Evolutionary conservation across 257 asterid species (phyloP).

Genomic region (Nicotiana benthamiana): DNA sequence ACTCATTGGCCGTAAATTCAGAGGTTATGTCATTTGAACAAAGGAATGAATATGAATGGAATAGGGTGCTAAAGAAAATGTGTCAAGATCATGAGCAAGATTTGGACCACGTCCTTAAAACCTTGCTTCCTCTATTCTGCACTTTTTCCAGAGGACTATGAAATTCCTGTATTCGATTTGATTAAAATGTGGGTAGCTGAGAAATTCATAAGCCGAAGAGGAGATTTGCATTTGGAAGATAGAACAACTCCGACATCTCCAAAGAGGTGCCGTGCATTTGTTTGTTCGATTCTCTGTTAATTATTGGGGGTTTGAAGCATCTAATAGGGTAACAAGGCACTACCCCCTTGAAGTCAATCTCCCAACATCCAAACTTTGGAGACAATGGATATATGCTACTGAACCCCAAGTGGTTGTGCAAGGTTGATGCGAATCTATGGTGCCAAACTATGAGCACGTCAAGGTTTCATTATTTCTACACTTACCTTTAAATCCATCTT

Average conservation of each 20-base stretch:
- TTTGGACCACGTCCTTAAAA: not conserved
- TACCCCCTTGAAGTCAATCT: not conserved
- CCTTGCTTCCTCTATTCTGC: constrained; percentile 14
- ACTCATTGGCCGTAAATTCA: no score
- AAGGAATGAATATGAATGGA: constrained; percentile 8
- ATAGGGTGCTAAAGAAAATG: constrained; percentile 3
- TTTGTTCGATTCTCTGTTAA: not conserved
- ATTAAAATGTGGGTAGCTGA: constrained; percentile 17
- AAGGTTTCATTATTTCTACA: no score
- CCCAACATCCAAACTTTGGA: not conserved
- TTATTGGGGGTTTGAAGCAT: not conserved
- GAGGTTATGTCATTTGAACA: not conserved
- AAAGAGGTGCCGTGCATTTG: not conserved
- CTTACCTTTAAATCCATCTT: no score
- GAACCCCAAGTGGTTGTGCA: not conserved
- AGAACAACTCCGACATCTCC: not conserved
- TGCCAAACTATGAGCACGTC: no score
- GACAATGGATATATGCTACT: not conserved
- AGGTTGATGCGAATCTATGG: not conserved
- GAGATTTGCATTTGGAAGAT: not conserved
- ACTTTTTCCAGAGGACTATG: constrained; percentile 8
- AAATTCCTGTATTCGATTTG: not conserved
- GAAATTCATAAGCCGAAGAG: constrained; percentile 4
- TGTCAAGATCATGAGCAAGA: not conserved
- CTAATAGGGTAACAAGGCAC: not conserved